Base-by-base conservation (phyloP, 148 eudicot genomes). In the Salicornia ramosissima region DNA sequence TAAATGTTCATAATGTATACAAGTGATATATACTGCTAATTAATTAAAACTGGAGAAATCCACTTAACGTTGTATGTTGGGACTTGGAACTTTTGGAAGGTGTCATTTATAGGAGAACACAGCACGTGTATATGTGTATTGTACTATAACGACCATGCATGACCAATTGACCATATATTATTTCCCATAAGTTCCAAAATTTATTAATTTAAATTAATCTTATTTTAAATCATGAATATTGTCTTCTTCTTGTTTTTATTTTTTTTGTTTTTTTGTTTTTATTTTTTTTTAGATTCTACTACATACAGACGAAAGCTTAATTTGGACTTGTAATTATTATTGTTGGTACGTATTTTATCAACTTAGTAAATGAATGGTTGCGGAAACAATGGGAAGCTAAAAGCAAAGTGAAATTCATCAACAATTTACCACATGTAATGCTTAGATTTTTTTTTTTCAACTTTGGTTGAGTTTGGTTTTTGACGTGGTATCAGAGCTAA, bases 91-190 rank as follows among this genome's bases (percentile, higher is more conserved):
- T 25, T 77, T 29, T 55, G 43, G 40, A 49, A 49, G 50, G 33
- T 77, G 75, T 66, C 68, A 45, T 58, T 39, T 66, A 29, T 58
- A 47, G n/a, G 55, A 36, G 13, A 62, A 71, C 71, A 71, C 13
- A 50, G 75, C 79, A 77, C 79, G 75, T 71, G 75, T 58, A 67
- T 53, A n/a, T n/a, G n/a, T n/a, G n/a, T n/a, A n/a, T n/a, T n/a
- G n/a, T n/a, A n/a, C n/a, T n/a, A n/a, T n/a, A n/a, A n/a, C n/a
- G 19, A 5, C 64, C 70, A 70, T 75, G 73, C 74, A 65, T 30
- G 68, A 1, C 34, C 60, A 26, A n/a, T n/a, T 57, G 62, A 36
- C 30, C 31, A 40, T 9, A 21, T 53, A 36, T 52, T 42, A 26
- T 49, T 57, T 56, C 61, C 25, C 51, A 34, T 50, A 49, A 53